Conservation (phyloP, 176 grass and related monocot genomes). For the Aegilops tauschii region DNA sequence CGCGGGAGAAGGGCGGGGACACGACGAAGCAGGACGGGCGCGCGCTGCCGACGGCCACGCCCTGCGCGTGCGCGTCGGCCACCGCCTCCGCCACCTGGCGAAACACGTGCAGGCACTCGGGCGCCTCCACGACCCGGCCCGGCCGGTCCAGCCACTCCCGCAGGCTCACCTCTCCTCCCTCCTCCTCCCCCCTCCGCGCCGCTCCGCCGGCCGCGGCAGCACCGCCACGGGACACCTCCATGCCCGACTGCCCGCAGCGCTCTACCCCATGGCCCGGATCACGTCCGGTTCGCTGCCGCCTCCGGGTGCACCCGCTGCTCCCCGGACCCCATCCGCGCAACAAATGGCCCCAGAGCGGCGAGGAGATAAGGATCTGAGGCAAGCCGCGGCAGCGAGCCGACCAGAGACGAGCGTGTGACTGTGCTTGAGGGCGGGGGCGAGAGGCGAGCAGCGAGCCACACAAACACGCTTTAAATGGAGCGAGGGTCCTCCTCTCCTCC, state of each 20-base stretch:
- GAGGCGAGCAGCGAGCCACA: slow-evolving; percentile 69
- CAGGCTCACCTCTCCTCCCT: slow-evolving; percentile 63
- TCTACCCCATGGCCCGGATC: slow-evolving; percentile 57
- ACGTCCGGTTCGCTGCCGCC: slow-evolving; percentile 5
- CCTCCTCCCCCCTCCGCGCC: slow-evolving; percentile 13
- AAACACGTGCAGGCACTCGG: slow-evolving; percentile 95
- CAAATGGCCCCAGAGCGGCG: not conserved
- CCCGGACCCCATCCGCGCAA: slow-evolving; percentile 23
- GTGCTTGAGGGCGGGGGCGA: not conserved
- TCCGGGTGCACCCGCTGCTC: not conserved
- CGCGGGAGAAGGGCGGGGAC: slow-evolving; percentile 71
- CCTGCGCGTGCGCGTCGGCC: slow-evolving; percentile 80
- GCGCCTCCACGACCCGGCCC: slow-evolving; percentile 54
- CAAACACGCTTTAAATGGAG: slow-evolving; percentile 63
- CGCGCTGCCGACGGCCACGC: slow-evolving; percentile 74
- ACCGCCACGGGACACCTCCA: slow-evolving; percentile 44
- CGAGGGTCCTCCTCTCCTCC: not conserved
- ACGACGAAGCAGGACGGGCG: slow-evolving; percentile 94
- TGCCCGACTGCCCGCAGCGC: slow-evolving; percentile 14
- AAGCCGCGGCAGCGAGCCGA: not conserved
- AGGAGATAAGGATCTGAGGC: slow-evolving; percentile 49
- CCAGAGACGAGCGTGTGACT: not conserved
- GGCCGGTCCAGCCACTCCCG: slow-evolving; percentile 82
- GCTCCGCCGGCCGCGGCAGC: not conserved
- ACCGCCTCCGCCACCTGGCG: slow-evolving; percentile 85